A percentile compares a stretch with the other conserved stretches of the same genome.
Conservation (phyloP, 2,329 filamentous ascomycete genomes). For the Neocatenulostroma microsporum region DNA sequence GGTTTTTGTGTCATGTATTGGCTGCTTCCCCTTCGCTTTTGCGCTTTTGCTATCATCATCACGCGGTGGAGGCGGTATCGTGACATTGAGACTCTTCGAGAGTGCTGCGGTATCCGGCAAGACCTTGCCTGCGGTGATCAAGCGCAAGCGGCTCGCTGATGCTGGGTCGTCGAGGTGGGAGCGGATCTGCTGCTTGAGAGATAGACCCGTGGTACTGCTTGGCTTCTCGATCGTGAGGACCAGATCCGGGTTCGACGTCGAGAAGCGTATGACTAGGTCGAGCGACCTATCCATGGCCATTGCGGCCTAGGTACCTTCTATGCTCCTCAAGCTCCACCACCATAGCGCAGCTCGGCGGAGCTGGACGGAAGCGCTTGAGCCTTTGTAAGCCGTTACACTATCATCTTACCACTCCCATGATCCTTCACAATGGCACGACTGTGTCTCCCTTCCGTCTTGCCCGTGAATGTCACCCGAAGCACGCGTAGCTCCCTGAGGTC, state of each 20-base stretch:
- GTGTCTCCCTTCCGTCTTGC: no score
- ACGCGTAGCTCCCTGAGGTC: no score
- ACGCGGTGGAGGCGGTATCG: constrained; percentile 45
- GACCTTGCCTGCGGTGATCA: constrained; percentile 85
- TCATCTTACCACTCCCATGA: no score
- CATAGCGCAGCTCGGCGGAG: no score
- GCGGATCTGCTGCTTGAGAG: constrained; percentile 58
- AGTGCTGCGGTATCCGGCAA: constrained; percentile 67
- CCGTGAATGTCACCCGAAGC: no score
- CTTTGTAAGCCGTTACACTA: no score
- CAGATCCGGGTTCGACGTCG: constrained; percentile 76
- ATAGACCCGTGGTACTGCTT: constrained; percentile 55
- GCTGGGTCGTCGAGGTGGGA: constrained; percentile 55
- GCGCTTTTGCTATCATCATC: constrained; percentile 26
- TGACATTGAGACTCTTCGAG: constrained; percentile 57
- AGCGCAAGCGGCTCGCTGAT: constrained; percentile 64
- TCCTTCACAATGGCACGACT: no score
- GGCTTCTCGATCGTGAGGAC: constrained; percentile 66
- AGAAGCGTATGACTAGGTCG: constrained; percentile 82
- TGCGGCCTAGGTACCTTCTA: no score
- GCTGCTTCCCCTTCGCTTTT: constrained; percentile 59
- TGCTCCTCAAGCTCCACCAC: no score
- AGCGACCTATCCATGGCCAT: constrained; percentile 31
- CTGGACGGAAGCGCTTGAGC: no score
- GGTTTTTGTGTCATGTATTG: constrained; percentile 40